phyloP scores from a whole-genome alignment of 345 rosid species.

The Euclidium syriacum region DNA sequence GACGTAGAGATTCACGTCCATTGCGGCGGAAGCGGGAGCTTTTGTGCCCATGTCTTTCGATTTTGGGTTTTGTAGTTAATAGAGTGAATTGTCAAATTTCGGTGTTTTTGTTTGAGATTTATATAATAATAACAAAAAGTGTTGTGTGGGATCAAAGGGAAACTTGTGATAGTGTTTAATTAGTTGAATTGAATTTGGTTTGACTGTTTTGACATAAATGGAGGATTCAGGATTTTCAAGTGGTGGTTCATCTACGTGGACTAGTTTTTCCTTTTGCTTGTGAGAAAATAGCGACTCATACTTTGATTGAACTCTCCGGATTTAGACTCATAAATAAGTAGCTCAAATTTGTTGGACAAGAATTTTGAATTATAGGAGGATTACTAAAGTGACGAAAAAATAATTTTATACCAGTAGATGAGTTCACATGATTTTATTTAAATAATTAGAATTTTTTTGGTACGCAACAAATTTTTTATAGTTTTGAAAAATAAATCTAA shows the following conservation, averaged over 20 bases:
- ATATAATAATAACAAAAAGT: background rate
- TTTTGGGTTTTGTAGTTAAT: background rate
- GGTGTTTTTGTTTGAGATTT: slow-evolving; percentile 14
- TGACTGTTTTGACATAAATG: slow-evolving; percentile 6
- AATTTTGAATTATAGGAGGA: too few species aligned
- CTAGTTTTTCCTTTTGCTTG: slow-evolving; percentile 20
- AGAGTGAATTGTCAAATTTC: background rate
- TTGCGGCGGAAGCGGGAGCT: slow-evolving; percentile 1
- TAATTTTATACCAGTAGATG: too few species aligned
- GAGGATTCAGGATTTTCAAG: slow-evolving; percentile 19
- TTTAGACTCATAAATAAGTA: slow-evolving; percentile 5
- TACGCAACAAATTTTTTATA: too few species aligned
- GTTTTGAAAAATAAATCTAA: too few species aligned
- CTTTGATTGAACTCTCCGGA: background rate
- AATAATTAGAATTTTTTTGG: too few species aligned
- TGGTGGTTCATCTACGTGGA: slow-evolving; percentile 32
- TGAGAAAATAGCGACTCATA: slow-evolving; percentile 13
- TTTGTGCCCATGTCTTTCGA: slow-evolving; percentile 3
- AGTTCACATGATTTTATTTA: too few species aligned
- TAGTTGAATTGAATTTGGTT: slow-evolving; percentile 21
- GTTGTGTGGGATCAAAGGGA: slow-evolving; percentile 5
- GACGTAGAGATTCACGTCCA: background rate
- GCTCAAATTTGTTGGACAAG: slow-evolving; percentile 15
- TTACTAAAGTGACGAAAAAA: too few species aligned
- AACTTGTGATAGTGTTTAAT: slow-evolving; percentile 20